Conservation (phyloP, 2,329 filamentous ascomycete genomes). For the Colletotrichum sansevieriae region DNA sequence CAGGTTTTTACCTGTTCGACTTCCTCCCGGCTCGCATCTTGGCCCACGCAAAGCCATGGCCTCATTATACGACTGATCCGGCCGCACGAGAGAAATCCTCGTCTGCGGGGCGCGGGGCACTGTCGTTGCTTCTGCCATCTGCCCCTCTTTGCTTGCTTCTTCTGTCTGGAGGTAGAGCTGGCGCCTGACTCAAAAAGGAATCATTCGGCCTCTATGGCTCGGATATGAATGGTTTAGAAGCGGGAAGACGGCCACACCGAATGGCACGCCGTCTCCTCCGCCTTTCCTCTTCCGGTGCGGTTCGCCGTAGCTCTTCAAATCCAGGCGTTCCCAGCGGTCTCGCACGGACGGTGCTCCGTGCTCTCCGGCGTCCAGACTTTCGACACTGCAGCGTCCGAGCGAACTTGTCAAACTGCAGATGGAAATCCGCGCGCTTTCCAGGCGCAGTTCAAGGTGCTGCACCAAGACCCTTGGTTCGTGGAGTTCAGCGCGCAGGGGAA, state of each 20-base stretch:
- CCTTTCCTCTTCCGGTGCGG: neutral
- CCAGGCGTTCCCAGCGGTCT: neutral
- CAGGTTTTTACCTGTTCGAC: slow-evolving; percentile 10
- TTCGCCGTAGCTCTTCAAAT: slow-evolving; percentile 1
- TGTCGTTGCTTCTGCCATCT: slow-evolving; percentile 17
- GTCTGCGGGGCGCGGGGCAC: neutral
- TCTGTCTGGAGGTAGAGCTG: neutral
- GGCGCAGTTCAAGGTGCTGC: neutral
- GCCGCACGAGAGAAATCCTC: neutral
- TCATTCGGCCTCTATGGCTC: neutral
- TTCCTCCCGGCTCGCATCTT: slow-evolving; percentile 2
- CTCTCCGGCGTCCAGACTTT: slow-evolving; percentile 21
- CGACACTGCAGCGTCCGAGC: slow-evolving; percentile 35
- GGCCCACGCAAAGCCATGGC: slow-evolving; percentile 8
- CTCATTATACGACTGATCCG: slow-evolving; percentile 6
- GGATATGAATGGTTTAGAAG: neutral
- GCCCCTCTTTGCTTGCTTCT: neutral
- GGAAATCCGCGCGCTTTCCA: slow-evolving; percentile 10
- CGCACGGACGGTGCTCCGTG: slow-evolving; percentile 30
- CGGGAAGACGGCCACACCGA: neutral
- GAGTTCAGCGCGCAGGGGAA: neutral
- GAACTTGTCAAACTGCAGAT: slow-evolving; percentile 31
- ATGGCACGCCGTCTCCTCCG: neutral
- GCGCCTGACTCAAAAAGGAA: neutral
- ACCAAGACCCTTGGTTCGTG: neutral